Percentiles rank a stretch among this genome's conserved stretches.
Evolutionary conservation across 2,329 filamentous ascomycete genomes (phyloP).

Genomic region (Parastagonospora avenae): DNA sequence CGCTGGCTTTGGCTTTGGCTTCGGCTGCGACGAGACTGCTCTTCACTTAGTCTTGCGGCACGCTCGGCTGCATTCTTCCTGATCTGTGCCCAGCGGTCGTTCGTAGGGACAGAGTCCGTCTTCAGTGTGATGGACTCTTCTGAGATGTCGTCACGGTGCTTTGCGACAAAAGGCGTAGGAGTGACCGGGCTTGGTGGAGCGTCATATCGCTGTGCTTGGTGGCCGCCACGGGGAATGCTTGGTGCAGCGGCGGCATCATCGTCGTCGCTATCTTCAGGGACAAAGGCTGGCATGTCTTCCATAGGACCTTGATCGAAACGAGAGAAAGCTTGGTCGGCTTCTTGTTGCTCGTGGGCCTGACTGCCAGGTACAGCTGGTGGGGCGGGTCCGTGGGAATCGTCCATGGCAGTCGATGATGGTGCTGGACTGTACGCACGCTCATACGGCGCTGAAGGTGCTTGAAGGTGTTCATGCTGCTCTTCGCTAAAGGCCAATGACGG

Average conservation of each 20-base stretch:
- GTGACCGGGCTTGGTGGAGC: constrained; percentile 20
- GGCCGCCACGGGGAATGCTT: constrained; percentile 22
- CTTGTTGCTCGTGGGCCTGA: constrained; percentile 62
- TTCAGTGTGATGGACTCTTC: constrained; percentile 50
- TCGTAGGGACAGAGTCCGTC: constrained; percentile 46
- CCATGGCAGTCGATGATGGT: constrained; percentile 22
- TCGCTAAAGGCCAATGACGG: constrained; percentile 29
- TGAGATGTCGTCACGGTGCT: constrained; percentile 44
- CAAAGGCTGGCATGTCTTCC: constrained; percentile 82
- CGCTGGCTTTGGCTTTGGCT: constrained; percentile 61
- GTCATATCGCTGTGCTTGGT: constrained; percentile 14
- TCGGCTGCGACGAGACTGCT: constrained; percentile 63
- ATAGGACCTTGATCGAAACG: constrained; percentile 89
- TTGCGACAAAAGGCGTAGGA: constrained; percentile 22
- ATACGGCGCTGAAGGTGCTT: constrained; percentile 26
- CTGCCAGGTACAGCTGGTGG: constrained; percentile 63
- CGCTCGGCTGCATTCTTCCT: constrained; percentile 90
- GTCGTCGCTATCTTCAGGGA: constrained; percentile 56
- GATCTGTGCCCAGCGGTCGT: constrained; percentile 95
- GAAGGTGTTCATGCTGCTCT: constrained; percentile 27
- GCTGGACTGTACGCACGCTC: constrained; percentile 27
- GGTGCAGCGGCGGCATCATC: constrained; percentile 31
- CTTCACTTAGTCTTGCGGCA: constrained; percentile 69
- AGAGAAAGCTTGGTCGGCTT: constrained; percentile 67
- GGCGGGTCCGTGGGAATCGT: constrained; percentile 48